Conservation (phyloP, 371 early-diverging fungal genomes). For the Smittium culicis region DNA sequence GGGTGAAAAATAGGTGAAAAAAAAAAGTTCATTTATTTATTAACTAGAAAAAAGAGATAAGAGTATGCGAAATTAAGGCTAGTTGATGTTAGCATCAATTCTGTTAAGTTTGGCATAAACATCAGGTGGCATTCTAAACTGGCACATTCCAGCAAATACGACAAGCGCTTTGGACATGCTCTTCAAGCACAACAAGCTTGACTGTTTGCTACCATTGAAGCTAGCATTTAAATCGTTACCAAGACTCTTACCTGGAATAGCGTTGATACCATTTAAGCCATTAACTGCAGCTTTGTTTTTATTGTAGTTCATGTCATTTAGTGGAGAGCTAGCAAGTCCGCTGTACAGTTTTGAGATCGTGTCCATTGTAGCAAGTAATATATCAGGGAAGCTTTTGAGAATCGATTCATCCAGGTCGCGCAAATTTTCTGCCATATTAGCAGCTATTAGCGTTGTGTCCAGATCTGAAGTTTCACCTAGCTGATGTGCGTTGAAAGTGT, state of each 20-base stretch:
- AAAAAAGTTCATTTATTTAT: neutral
- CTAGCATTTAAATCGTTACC: neutral
- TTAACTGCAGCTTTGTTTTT: neutral
- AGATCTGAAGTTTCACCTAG: neutral
- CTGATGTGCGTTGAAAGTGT: neutral
- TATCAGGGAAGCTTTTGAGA: slow-evolving; percentile 56
- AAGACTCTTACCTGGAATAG: neutral
- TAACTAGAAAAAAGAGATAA: slow-evolving; percentile 8
- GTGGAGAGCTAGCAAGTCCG: slow-evolving; percentile 34
- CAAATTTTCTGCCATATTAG: slow-evolving; percentile 48
- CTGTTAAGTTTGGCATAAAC: slow-evolving; percentile 60
- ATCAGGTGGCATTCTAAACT: slow-evolving; percentile 68
- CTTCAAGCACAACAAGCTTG: slow-evolving; percentile 20
- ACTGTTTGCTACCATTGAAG: slow-evolving; percentile 27
- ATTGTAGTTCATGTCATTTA: slow-evolving; percentile 16
- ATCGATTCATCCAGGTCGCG: slow-evolving; percentile 49
- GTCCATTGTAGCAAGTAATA: slow-evolving; percentile 57
- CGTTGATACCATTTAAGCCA: neutral
- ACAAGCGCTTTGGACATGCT: slow-evolving; percentile 45
- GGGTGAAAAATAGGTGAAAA: slow-evolving; percentile 1
- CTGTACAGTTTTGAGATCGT: slow-evolving; percentile 43
- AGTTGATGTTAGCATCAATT: slow-evolving; percentile 50
- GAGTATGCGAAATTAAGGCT: slow-evolving; percentile 4
- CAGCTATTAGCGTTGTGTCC: slow-evolving; percentile 22
- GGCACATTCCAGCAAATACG: slow-evolving; percentile 66